These are phyloP conservation scores for Colletotrichum musae DNA, from an alignment of 2,329 filamentous ascomycete species.

Conservation along the genomic window DNA sequence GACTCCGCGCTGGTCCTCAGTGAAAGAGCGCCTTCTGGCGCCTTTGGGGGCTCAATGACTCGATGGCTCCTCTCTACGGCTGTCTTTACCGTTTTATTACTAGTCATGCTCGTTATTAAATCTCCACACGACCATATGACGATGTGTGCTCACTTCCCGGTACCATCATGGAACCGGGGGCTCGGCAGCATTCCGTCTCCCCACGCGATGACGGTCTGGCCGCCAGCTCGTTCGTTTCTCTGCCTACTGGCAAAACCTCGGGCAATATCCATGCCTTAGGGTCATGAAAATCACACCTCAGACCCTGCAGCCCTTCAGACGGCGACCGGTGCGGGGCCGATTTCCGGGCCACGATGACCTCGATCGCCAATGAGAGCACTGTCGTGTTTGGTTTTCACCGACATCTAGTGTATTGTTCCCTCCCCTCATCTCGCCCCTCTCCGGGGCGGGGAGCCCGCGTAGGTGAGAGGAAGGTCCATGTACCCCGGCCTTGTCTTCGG, in stretches of 20 bases:
- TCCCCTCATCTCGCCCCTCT: too few relatives aligned
- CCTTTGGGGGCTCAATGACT: conserved; percentile 27
- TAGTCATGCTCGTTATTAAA: conserved; percentile 25
- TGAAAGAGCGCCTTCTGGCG: not conserved
- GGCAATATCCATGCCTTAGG: not conserved
- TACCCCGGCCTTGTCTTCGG: conserved; percentile 9
- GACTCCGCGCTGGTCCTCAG: not conserved
- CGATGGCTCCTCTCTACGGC: not conserved
- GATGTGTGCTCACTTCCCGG: conserved; percentile 6
- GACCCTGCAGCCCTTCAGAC: not conserved
- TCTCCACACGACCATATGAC: conserved; percentile 25
- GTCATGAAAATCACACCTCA: conserved; percentile 10
- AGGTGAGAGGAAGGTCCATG: conserved; percentile 7
- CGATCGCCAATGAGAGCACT: conserved; percentile 12
- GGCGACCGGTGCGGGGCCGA: conserved; percentile 31
- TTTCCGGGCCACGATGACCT: conserved; percentile 25
- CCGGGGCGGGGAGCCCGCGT: conserved; percentile 12
- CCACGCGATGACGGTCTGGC: conserved; percentile 8
- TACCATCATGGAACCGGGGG: conserved; percentile 5
- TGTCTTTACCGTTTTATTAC: conserved; percentile 2
- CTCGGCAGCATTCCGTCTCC: conserved; percentile 27
- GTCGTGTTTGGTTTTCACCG: conserved; percentile 22
- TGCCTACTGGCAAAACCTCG: conserved; percentile 22
- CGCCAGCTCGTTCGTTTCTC: conserved; percentile 14
- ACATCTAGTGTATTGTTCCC: not conserved